phyloP scores from a whole-genome alignment of 805 yeast species.

The Debaryomyces maramus region DNA sequence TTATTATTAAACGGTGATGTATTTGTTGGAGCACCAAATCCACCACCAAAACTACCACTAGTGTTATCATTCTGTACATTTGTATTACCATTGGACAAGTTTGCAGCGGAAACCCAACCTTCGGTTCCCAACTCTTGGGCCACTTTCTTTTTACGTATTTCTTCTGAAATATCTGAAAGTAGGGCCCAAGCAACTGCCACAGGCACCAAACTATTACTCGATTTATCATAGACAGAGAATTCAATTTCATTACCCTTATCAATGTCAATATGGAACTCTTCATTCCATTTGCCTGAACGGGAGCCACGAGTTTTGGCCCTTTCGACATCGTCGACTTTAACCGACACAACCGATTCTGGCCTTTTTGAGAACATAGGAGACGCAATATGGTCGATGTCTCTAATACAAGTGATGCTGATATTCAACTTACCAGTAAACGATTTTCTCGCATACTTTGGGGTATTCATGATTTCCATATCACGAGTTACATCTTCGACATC shows the following conservation, averaged over 20 bases:
- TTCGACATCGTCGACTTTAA: slow-evolving; percentile 88
- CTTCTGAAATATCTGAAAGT: slow-evolving; percentile 90
- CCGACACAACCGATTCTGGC: slow-evolving; percentile 74
- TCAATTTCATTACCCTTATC: slow-evolving; percentile 93
- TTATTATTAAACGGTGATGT: background rate
- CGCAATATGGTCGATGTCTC: slow-evolving; percentile 92
- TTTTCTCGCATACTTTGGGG: slow-evolving; percentile 74
- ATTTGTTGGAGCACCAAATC: background rate
- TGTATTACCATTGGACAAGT: slow-evolving; percentile 31
- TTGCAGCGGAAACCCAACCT: slow-evolving; percentile 88
- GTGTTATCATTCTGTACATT: slow-evolving; percentile 1
- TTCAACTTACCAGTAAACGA: slow-evolving; percentile 81
- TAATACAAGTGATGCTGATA: slow-evolving; percentile 69
- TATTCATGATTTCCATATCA: slow-evolving; percentile 64
- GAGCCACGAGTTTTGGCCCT: slow-evolving; percentile 73
- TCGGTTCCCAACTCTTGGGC: slow-evolving; percentile 66
- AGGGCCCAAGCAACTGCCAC: slow-evolving; percentile 93
- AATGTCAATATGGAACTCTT: slow-evolving; percentile 74
- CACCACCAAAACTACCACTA: slow-evolving; percentile 13
- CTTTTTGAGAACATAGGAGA: slow-evolving; percentile 75
- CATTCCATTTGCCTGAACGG: slow-evolving; percentile 79
- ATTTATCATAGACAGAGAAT: slow-evolving; percentile 79
- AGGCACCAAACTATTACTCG: slow-evolving; percentile 67
- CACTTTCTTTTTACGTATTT: slow-evolving; percentile 85
- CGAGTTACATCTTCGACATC: slow-evolving; percentile 64